phyloP scores from a whole-genome alignment of 2,329 filamentous ascomycete genomes.

The Lecanicillium sp. region DNA sequence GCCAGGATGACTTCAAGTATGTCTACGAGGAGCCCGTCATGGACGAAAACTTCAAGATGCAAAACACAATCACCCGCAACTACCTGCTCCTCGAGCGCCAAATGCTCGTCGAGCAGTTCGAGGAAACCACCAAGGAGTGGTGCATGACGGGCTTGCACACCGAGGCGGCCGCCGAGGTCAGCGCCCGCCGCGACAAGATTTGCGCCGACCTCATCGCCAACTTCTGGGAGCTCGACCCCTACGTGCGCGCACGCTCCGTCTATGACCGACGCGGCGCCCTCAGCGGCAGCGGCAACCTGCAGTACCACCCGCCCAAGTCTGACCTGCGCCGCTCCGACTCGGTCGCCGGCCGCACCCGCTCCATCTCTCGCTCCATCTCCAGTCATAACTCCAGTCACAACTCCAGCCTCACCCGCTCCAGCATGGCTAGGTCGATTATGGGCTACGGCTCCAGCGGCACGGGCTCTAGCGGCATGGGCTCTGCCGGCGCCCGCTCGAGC shows the following conservation, averaged over 20 bases:
- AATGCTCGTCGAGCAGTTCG: slow-evolving; percentile 58
- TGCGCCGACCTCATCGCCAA: slow-evolving; percentile 57
- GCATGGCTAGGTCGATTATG: slow-evolving; percentile 4
- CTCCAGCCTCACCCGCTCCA: slow-evolving; percentile 7
- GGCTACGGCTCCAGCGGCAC: slow-evolving; percentile 18
- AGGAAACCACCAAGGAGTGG: slow-evolving; percentile 69
- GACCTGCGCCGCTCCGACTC: slow-evolving; percentile 2
- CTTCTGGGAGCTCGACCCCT: slow-evolving; percentile 83
- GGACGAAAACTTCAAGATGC: slow-evolving; percentile 67
- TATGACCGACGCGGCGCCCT: slow-evolving; percentile 75
- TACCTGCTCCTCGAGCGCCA: slow-evolving; percentile 55
- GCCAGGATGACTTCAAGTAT: slow-evolving; percentile 73
- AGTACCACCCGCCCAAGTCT: slow-evolving; percentile 52
- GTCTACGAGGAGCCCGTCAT: slow-evolving; percentile 64
- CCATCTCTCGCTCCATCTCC: no score
- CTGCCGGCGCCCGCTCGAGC: neutral
- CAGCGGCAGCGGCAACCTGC: slow-evolving; percentile 54
- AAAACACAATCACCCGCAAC: slow-evolving; percentile 53
- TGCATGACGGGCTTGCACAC: slow-evolving; percentile 37
- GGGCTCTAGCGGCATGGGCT: slow-evolving; percentile 34
- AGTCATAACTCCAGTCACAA: no score
- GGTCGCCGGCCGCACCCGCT: neutral
- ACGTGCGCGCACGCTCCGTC: slow-evolving; percentile 64
- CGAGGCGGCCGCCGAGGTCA: slow-evolving; percentile 36
- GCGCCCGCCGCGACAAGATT: slow-evolving; percentile 50